Conservation (phyloP, 2,329 filamentous ascomycete genomes). For the Truncatella angustata region DNA sequence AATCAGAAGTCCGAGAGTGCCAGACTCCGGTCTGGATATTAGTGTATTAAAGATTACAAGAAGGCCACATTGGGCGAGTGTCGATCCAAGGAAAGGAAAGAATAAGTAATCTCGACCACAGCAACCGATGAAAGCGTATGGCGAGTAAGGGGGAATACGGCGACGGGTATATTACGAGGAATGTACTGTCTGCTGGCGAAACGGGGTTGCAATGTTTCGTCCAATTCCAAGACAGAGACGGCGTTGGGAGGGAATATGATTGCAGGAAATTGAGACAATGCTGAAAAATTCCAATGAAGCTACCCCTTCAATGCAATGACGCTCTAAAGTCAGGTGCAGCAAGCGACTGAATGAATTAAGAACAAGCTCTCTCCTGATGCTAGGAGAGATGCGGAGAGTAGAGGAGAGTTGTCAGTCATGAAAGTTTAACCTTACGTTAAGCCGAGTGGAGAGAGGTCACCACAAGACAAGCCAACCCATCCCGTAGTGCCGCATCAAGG, state of each 20-base stretch:
- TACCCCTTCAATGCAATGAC: conserved; percentile 9
- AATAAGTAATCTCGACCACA: conserved; percentile 8
- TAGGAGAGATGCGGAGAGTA: not conserved
- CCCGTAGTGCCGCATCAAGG: no score
- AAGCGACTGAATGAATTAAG: not conserved
- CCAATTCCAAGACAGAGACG: conserved; percentile 28
- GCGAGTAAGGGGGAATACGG: conserved; percentile 13
- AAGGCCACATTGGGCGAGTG: conserved; percentile 21
- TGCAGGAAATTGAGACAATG: conserved; percentile 23
- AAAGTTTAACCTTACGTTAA: not conserved
- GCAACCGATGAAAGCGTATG: conserved; percentile 13
- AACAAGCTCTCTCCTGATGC: not conserved
- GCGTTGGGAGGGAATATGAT: conserved; percentile 20
- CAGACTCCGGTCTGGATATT: conserved; percentile 27
- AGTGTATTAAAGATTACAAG: conserved; percentile 26
- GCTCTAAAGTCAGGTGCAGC: not conserved
- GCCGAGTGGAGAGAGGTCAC: not conserved
- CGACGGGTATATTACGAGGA: conserved; percentile 22
- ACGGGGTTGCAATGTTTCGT: not conserved
- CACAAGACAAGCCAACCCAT: not conserved
- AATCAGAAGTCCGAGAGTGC: conserved; percentile 24
- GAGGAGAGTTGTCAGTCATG: not conserved
- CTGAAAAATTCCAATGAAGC: conserved; percentile 19
- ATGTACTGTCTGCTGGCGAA: conserved; percentile 24
- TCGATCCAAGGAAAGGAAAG: conserved; percentile 14